A percentile compares a stretch with the other conserved stretches of the same genome.
Evolutionary conservation across 768 basidiomycete species (phyloP).

Genomic region (Cubamyces sp.): DNA sequence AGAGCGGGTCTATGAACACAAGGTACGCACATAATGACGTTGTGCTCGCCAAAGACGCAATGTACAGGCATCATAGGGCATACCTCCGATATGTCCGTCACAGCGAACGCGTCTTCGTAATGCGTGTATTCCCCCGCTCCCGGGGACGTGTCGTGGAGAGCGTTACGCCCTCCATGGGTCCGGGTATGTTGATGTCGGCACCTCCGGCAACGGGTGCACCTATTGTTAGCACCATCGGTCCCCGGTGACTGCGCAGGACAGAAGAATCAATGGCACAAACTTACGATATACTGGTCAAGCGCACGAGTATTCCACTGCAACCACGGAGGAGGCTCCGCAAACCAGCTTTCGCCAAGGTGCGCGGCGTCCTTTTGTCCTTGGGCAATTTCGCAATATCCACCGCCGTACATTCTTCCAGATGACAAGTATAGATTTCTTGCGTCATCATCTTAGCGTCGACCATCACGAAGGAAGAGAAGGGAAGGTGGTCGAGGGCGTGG

Average conservation of each 20-base stretch:
- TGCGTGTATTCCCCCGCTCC: conserved; percentile 29
- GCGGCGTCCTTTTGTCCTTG: conserved; percentile 10
- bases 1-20: neutral
- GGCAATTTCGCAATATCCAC: neutral
- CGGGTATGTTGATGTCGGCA: conserved; percentile 30
- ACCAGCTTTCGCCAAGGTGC: conserved; percentile 8
- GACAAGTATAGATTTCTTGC: neutral
- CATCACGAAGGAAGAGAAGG: conserved; percentile 15
- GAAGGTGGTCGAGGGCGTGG: neutral
- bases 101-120: conserved; percentile 18
- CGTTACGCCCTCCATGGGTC: conserved; percentile 30
- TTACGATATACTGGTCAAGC: conserved; percentile 13
- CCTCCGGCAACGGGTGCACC: conserved; percentile 20
- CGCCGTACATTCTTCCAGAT: neutral
- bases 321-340: conserved; percentile 17
- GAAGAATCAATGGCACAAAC: neutral
- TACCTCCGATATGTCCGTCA: conserved; percentile 8
- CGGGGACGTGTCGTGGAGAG: conserved; percentile 26
- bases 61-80: conserved; percentile 26
- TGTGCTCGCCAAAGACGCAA: conserved; percentile 23
- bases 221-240: neutral
- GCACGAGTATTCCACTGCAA: conserved; percentile 8
- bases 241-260: too few species aligned
- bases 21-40: conserved; percentile 5
- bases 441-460: conserved; percentile 19